Conservation (phyloP, 2,329 filamentous ascomycete species). For the Botrytis elliptica region DNA sequence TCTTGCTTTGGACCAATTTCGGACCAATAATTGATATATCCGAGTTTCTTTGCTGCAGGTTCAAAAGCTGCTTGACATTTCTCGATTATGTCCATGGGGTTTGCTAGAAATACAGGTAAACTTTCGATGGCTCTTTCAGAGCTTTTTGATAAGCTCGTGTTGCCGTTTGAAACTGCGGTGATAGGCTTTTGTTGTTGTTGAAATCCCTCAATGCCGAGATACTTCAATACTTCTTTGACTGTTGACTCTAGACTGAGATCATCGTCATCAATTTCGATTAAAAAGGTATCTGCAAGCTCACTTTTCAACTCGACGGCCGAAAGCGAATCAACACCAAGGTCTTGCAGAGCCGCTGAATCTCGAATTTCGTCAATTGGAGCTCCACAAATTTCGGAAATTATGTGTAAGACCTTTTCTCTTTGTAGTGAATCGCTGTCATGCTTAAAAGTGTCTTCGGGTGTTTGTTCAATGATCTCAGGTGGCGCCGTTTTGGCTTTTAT, state of each 20-base stretch:
- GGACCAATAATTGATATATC: slow-evolving; percentile 5
- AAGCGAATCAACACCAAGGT: slow-evolving; percentile 14
- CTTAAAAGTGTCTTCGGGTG: background rate
- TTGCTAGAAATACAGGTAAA: background rate
- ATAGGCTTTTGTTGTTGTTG: background rate
- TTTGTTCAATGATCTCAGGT: background rate
- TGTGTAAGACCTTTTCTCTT: background rate
- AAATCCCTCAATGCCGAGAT: background rate
- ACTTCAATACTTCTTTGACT: slow-evolving; percentile 1
- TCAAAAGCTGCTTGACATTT: background rate
- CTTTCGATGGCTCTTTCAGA: background rate
- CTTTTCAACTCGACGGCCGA: background rate
- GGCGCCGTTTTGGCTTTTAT: too few relatives aligned
- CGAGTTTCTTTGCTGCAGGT: background rate
- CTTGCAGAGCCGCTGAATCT: background rate
- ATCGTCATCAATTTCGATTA: background rate
- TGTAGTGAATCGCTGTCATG: too few relatives aligned
- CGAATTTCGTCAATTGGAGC: background rate
- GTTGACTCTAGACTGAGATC: slow-evolving; percentile 3
- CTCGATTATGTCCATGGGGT: background rate
- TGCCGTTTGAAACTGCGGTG: background rate
- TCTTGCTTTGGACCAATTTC: slow-evolving; percentile 8
- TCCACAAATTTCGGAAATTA: background rate
- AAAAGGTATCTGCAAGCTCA: background rate
- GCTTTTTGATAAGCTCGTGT: too few relatives aligned